Conservation (phyloP, 805 yeast genomes). For the Schizosaccharomyces pombe region DNA sequence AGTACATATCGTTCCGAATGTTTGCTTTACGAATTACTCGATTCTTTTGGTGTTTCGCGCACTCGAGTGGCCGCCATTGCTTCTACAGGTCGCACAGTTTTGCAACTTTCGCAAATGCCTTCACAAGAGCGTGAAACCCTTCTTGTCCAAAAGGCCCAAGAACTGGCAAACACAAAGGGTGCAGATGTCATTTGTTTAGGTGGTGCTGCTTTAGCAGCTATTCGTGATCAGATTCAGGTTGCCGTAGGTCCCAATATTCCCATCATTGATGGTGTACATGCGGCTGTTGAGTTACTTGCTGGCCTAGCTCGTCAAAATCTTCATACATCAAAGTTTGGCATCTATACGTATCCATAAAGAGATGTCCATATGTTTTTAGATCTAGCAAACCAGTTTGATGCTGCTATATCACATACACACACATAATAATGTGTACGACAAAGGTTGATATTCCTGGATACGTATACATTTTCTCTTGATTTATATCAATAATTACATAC, state of each 20-base stretch:
- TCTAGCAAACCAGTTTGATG: too few relatives aligned
- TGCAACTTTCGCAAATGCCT: constrained; percentile 14
- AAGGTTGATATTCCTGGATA: too few relatives aligned
- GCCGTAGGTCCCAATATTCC: constrained; percentile 18
- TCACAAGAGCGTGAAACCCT: constrained; percentile 10
- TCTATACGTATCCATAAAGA: background rate
- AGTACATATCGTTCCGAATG: constrained; percentile 34
- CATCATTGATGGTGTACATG: constrained; percentile 26
- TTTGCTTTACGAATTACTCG: constrained; percentile 21
- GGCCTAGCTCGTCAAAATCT: background rate
- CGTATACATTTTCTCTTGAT: too few relatives aligned
- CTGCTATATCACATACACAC: too few relatives aligned
- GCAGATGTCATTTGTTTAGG: constrained; percentile 25
- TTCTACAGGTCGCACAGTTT: constrained; percentile 14
- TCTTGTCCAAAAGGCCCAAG: constrained; percentile 12
- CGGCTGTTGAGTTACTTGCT: constrained; percentile 23
- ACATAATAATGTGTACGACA: too few relatives aligned
- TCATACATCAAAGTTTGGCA: background rate
- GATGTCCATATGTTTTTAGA: background rate
- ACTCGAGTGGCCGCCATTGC: constrained; percentile 7
- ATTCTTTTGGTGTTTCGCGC: constrained; percentile 22
- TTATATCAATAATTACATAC: too few relatives aligned
- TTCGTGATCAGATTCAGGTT: constrained; percentile 19
- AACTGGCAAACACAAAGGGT: constrained; percentile 13
- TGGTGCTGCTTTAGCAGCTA: constrained; percentile 34